These are phyloP conservation scores for Trichoderma aggressivum DNA, from an alignment of 2,329 filamentous ascomycete species.

Conservation along the genomic window DNA sequence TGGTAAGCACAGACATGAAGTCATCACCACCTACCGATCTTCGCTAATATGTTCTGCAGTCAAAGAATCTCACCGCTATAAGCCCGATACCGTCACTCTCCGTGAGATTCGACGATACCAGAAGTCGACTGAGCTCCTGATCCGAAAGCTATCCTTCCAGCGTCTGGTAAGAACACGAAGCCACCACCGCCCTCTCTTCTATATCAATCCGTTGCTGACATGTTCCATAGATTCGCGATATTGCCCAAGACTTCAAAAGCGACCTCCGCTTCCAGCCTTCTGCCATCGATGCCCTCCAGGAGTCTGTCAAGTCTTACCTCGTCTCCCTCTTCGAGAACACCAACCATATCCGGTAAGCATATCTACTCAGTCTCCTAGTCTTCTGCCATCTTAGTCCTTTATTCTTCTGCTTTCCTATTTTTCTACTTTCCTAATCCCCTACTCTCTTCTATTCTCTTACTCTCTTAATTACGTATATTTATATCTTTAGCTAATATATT, in stretches of 20 bases:
- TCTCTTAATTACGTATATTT: too few relatives aligned
- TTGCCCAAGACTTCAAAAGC: constrained; percentile 92
- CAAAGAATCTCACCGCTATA: too few relatives aligned
- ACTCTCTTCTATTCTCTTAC: too few relatives aligned
- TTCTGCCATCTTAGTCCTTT: too few relatives aligned
- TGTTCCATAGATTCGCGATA: constrained; percentile 69
- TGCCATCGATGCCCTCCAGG: constrained; percentile 94
- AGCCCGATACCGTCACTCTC: constrained; percentile 35
- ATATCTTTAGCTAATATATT: too few relatives aligned
- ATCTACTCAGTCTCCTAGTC: constrained; percentile 63
- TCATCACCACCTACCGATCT: too few relatives aligned
- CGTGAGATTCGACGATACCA: constrained; percentile 99
- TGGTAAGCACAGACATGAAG: too few relatives aligned
- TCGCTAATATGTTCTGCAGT: too few relatives aligned
- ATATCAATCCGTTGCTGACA: not conserved
- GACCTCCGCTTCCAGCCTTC: constrained; percentile 97
- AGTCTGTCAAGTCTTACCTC: constrained; percentile 98
- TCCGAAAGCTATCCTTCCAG: constrained; percentile 98
- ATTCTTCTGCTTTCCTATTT: too few relatives aligned
- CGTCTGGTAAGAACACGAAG: constrained; percentile 64
- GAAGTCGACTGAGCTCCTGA: constrained; percentile 92
- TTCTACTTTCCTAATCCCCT: too few relatives aligned
- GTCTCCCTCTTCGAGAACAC: constrained; percentile 98
- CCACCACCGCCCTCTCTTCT: not conserved
- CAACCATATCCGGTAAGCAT: constrained; percentile 96